These are phyloP conservation scores for Misopates orontium DNA, from an alignment of 257 asterid genomes.

Conservation along the genomic window DNA sequence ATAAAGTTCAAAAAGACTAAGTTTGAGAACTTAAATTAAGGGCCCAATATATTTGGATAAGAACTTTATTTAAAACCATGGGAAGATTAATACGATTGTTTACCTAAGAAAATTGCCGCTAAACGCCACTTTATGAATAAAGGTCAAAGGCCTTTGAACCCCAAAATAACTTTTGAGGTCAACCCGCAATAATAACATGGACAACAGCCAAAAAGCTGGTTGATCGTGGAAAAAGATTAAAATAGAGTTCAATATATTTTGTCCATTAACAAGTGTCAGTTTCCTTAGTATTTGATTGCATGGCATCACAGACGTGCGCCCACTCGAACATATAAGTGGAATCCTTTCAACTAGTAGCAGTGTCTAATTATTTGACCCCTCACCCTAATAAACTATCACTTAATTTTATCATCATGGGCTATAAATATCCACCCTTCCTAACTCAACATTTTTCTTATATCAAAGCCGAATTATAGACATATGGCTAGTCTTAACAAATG, in stretches of 20 bases:
- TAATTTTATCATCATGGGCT: background rate
- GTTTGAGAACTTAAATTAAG: no score
- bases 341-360: conserved; percentile 3
- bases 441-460: conserved; percentile 16
- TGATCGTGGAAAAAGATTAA: background rate
- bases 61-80: no score
- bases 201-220: background rate
- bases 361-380: conserved; percentile 19
- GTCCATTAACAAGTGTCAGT: conserved; percentile 25
- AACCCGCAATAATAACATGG: conserved; percentile 18
- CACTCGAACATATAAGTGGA: conserved; percentile 36
- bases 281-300: conserved; percentile 24
- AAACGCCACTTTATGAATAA: background rate
- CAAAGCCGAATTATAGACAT: background rate
- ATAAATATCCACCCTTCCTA: conserved; percentile 18
- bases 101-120: conserved; percentile 12
- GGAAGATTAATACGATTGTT: no score
- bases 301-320: conserved; percentile 22
- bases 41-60: no score
- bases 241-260: background rate
- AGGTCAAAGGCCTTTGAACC: conserved; percentile 5
- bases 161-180: conserved; percentile 25
- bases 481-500: conserved; percentile 33
- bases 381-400: background rate
- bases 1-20: no score